phyloP scores from a whole-genome alignment of 768 basidiomycete genomes.

The Serendipita vermifera region DNA sequence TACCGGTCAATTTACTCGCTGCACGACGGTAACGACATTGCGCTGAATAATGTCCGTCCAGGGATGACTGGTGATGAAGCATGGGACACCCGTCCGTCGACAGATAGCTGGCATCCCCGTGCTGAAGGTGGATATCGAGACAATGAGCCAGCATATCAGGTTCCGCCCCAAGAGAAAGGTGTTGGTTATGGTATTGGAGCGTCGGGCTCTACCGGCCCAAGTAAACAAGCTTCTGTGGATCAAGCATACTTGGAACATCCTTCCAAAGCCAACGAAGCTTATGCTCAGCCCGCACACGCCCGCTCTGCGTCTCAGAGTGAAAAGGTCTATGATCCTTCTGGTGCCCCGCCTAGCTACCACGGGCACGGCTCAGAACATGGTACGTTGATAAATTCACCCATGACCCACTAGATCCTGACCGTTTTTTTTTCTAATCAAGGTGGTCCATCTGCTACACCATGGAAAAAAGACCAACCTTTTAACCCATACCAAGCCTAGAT shows the following conservation, averaged over 20 bases:
- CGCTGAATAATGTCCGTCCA: slow-evolving; percentile 38
- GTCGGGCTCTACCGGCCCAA: background rate
- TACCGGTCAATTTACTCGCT: slow-evolving; percentile 51
- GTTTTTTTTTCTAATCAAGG: no score
- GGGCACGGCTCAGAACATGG: background rate
- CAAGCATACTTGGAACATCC: slow-evolving; percentile 9
- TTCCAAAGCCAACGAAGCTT: background rate
- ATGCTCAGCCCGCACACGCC: no score
- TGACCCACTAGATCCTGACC: no score
- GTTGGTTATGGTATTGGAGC: background rate
- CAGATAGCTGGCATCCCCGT: slow-evolving; percentile 18
- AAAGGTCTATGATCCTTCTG: slow-evolving; percentile 1
- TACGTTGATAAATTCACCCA: no score
- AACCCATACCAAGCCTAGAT: slow-evolving; percentile 4
- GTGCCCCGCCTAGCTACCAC: background rate
- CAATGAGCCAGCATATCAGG: background rate
- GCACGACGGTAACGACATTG: slow-evolving; percentile 35
- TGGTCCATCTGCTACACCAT: no score
- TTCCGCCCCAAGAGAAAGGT: background rate
- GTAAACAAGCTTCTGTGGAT: slow-evolving; percentile 9
- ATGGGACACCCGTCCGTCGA: slow-evolving; percentile 54
- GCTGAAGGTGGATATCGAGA: background rate
- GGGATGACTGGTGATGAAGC: slow-evolving; percentile 14
- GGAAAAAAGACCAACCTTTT: background rate
- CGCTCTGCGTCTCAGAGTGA: no score